A percentile compares a stretch with the other conserved stretches of the same genome.
phyloP scores from a whole-genome alignment of 2,329 filamentous ascomycete species.

The Elsinoe arachidis region DNA sequence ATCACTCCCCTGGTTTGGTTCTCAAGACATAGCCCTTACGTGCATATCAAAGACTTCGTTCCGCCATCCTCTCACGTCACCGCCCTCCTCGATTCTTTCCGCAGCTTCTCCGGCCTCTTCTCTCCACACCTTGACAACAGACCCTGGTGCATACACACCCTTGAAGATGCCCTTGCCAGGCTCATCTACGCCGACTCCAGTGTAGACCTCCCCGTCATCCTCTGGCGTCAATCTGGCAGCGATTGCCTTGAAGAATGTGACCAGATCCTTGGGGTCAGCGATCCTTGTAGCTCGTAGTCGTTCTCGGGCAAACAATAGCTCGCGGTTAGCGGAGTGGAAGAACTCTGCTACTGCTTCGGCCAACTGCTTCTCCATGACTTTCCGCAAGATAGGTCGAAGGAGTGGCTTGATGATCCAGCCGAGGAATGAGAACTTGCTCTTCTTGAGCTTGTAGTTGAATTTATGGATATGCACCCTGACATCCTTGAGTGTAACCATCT shows the following conservation, averaged over 20 bases:
- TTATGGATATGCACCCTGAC: constrained; percentile 81
- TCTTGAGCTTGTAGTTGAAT: constrained; percentile 66
- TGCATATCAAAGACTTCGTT: constrained; percentile 68
- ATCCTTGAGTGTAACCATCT: constrained; percentile 66
- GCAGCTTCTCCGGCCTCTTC: constrained; percentile 63
- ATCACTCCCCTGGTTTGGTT: background rate
- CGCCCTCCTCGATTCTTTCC: constrained; percentile 63
- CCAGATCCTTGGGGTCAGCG: constrained; percentile 66
- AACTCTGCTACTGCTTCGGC: constrained; percentile 60
- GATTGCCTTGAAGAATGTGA: constrained; percentile 75
- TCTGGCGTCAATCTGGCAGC: constrained; percentile 64
- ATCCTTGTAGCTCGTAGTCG: constrained; percentile 78
- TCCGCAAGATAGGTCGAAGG: constrained; percentile 69
- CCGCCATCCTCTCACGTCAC: constrained; percentile 64
- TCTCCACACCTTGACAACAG: constrained; percentile 82
- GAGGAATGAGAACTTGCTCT: constrained; percentile 67
- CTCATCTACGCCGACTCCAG: constrained; percentile 59
- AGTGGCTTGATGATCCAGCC: constrained; percentile 80
- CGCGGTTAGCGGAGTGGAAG: constrained; percentile 68
- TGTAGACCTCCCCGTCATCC: constrained; percentile 67
- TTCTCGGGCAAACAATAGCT: constrained; percentile 79
- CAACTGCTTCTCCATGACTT: constrained; percentile 70
- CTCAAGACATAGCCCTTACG: constrained; percentile 15
- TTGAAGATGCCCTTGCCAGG: constrained; percentile 61
- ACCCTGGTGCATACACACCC: constrained; percentile 80